Evolutionary conservation across 2,329 filamentous ascomycete genomes (phyloP).

Genomic region (Apiospora saccharicola): DNA sequence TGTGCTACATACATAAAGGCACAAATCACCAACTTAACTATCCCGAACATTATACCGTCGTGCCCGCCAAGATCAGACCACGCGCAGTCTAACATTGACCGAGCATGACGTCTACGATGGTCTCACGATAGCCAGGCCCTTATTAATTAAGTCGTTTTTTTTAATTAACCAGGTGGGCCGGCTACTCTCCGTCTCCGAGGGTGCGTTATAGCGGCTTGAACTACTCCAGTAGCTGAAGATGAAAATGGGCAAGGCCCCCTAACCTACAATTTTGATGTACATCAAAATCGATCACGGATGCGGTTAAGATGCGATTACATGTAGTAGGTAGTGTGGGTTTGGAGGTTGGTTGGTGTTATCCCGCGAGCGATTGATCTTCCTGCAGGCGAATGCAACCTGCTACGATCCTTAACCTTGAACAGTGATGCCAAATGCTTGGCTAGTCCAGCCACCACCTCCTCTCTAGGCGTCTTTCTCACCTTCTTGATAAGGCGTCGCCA

Average conservation of each 20-base stretch:
- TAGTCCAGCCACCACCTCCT: constrained; percentile 10
- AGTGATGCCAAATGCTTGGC: not conserved
- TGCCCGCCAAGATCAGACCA: not conserved
- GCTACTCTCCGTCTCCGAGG: not conserved
- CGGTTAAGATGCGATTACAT: constrained; percentile 5
- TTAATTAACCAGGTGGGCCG: not conserved
- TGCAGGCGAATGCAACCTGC: constrained; percentile 10
- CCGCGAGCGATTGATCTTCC: constrained; percentile 8
- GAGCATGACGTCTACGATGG: constrained; percentile 18
- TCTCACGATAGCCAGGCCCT: not conserved
- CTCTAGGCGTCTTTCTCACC: not conserved
- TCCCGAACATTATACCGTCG: not conserved
- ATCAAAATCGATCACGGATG: not conserved
- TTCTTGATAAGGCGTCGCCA: not conserved
- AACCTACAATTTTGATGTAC: not conserved
- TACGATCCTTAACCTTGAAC: constrained; percentile 20
- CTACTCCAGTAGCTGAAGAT: not conserved
- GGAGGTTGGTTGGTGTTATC: constrained; percentile 2
- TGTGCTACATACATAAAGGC: not conserved
- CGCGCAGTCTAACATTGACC: not conserved
- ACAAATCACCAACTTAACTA: not conserved
- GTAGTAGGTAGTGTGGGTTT: constrained; percentile 8
- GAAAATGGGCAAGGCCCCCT: no score
- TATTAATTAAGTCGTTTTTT: not conserved
- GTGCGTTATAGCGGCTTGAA: not conserved